Conservation (phyloP, 208 protist genomes). For the Crithidia fasciculata region DNA sequence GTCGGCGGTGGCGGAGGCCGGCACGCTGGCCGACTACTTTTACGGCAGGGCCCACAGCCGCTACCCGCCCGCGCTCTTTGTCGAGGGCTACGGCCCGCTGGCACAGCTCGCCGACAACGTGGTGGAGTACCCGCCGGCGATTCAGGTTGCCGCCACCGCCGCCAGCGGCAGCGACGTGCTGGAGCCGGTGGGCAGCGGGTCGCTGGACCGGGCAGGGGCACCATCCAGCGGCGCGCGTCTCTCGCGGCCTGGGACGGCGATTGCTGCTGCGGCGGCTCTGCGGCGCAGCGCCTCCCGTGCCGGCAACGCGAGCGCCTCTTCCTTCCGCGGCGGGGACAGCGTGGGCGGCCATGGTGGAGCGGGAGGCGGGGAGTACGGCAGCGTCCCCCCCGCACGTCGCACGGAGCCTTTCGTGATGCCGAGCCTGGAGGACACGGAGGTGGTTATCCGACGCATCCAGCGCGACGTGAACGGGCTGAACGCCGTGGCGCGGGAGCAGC, state of each 20-base stretch:
- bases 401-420: conserved; percentile 77
- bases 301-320: neutral
- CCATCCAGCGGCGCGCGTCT: neutral
- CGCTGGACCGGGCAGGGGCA: neutral
- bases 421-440: conserved; percentile 54
- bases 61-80: conserved; percentile 38
- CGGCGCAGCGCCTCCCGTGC: conserved; percentile 24
- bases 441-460: conserved; percentile 78
- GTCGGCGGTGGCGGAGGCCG: neutral
- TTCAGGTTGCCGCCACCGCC: conserved; percentile 6
- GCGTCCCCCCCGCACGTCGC: neutral
- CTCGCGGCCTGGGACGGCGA: conserved; percentile 15
- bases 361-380: neutral
- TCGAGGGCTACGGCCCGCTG: conserved; percentile 73
- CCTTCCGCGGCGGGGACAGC: neutral
- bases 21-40: conserved; percentile 24
- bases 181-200: neutral
- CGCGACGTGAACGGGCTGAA: conserved; percentile 83
- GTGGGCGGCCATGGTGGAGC: neutral
- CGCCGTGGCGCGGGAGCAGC: conserved; percentile 78
- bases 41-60: conserved; percentile 18
- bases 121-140: conserved; percentile 28
- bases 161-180: neutral
- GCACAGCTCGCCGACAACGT: conserved; percentile 25
- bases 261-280: conserved; percentile 17